phyloP scores from a whole-genome alignment of 148 eudicot genomes.

The Vaccinium vitisidaea region DNA sequence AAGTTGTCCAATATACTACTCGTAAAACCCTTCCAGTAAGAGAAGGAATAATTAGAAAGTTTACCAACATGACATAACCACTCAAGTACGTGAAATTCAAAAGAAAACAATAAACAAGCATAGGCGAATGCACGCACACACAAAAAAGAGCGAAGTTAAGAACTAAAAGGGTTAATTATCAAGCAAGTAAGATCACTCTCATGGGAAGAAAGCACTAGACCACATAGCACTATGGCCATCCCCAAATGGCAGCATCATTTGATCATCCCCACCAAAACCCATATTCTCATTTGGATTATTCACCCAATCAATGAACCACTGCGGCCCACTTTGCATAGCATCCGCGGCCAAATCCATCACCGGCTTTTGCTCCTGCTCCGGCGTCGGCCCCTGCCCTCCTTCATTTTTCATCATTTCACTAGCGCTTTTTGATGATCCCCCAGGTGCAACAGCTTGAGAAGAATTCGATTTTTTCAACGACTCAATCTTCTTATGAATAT shows the following conservation, averaged over 20 bases:
- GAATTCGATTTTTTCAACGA: background rate
- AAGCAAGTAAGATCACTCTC: slow-evolving; percentile 3
- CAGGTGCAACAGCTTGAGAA: background rate
- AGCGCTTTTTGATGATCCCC: background rate
- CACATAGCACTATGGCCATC: slow-evolving; percentile 29
- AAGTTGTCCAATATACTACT: no score
- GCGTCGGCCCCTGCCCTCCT: background rate
- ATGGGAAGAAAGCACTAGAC: slow-evolving; percentile 33
- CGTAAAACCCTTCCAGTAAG: no score
- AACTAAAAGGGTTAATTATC: background rate
- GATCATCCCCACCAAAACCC: slow-evolving; percentile 30
- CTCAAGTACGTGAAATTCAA: background rate
- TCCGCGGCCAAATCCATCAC: slow-evolving; percentile 1
- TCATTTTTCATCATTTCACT: background rate
- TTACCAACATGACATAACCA: background rate
- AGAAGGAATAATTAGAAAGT: no score
- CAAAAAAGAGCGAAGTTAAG: background rate
- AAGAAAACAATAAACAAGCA: background rate
- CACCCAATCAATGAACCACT: slow-evolving; percentile 35
- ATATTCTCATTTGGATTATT: slow-evolving; percentile 25
- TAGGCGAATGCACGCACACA: background rate
- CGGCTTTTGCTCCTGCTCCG: slow-evolving; percentile 24
- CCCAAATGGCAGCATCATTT: slow-evolving; percentile 29
- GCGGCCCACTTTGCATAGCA: slow-evolving; percentile 24
- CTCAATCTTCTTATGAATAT: slow-evolving; percentile 29